Evolutionary conservation across 2,329 filamentous ascomycete genomes (phyloP).

Genomic region (Lachnellula hyalina): DNA sequence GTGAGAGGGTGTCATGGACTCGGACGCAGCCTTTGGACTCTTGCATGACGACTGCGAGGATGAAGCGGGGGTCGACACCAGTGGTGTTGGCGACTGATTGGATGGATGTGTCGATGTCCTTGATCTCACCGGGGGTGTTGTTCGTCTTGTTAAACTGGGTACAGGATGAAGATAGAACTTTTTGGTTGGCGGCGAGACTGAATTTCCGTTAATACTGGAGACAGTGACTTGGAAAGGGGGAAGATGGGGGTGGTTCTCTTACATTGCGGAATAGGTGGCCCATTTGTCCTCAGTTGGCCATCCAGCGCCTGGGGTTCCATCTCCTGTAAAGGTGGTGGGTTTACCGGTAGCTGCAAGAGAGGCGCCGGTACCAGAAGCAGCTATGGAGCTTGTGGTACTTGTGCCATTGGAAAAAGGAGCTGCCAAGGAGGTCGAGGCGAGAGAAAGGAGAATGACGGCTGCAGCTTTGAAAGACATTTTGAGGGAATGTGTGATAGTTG

Average conservation of each 20-base stretch:
- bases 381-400: too few species aligned
- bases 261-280: conserved; percentile 1
- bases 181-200: background rate
- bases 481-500: background rate
- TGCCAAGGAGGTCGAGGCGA: background rate
- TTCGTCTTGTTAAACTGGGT: background rate
- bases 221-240: background rate
- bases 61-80: conserved; percentile 28
- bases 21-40: conserved; percentile 27
- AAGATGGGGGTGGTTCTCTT: background rate
- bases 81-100: background rate
- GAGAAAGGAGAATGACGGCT: background rate
- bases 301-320: background rate
- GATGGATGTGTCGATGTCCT: conserved; percentile 2
- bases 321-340: background rate
- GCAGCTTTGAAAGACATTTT: background rate
- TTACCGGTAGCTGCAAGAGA: background rate
- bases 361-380: background rate
- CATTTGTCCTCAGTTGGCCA: conserved; percentile 4
- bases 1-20: conserved; percentile 10
- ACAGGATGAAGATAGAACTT: background rate
- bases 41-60: conserved; percentile 31
- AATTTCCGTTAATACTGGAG: background rate
- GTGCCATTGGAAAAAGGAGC: background rate
- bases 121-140: conserved; percentile 3